Base-by-base conservation (phyloP, 2,329 filamentous ascomycete genomes). In the Aspergillus flavus region DNA sequence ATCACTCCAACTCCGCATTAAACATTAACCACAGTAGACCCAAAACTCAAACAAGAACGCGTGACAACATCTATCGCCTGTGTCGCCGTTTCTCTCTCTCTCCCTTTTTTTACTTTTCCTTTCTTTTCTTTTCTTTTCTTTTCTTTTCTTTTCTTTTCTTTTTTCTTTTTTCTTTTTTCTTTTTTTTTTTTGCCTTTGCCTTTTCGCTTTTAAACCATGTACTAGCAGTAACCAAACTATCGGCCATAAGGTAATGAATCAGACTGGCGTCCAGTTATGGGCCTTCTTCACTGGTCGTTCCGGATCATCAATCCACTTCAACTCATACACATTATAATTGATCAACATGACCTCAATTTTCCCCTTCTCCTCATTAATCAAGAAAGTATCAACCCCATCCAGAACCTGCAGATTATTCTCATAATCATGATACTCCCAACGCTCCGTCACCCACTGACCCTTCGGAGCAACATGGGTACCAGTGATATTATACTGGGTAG, bases 331-430 rank as follows among this genome's bases (percentile, higher is more conserved):
- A 36, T 48, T 56, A 21, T 61, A 64, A 36, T 64, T 61, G 21
- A 64, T 64, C 41, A 64, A 45, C 59, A 58, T 61, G 4, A 61
- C 55, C 39, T 45, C 50, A 23, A 64, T 64, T 59, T 64, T 61
- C 0, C 56, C 59, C 28, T 43, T 45, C 6, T 59, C 34, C 14
- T 21, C 43, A 50, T 64, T 36, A 23, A 62, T 62, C 59, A 62
- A 11, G n/a, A 64, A 62, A 2, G 56, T 55, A 52, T 64, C 59
- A 19, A 64, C 59, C 7, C 62, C 59, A 21, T 62, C 62, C 9
- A 46, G 36, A 11, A 64, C 62, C 28, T 53, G 28, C n/a, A 64
- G 23, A 10, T 57, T 46, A 6, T 55, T 12, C 6, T 26, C 41
- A 3, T 50, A 36, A 39, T 63, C 59, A 14, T 56, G 19, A 32